Base-by-base conservation (phyloP, 2,329 filamentous ascomycete species). In the Beauveria sp. region DNA sequence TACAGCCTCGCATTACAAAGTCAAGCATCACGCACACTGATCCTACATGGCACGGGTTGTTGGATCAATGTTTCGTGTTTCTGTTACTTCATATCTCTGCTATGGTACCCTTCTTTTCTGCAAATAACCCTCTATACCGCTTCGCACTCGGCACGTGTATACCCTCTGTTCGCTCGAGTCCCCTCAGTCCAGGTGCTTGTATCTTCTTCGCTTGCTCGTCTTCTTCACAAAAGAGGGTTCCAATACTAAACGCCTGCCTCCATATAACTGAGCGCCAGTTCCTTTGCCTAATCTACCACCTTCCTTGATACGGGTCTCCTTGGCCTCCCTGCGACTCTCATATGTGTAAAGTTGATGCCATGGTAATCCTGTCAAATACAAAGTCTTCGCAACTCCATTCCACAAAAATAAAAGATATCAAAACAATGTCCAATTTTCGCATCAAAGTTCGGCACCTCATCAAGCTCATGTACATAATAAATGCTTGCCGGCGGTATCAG, bases 1-100 rank as follows among this genome's bases (percentile, higher is more conserved):
- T 2, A 14, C 14, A 20, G 8, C 26, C 41, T 34, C 26, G 5
- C 54, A 46, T 47, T 37, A 46, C n/a, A 5, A 1, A 59, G 14
- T 14, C 47, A 37, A 46, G 5, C 26, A 24, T 37, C 28, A n/a
- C 14, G 2, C n/a, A 16, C 2, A 18, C 7, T 34, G 48, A 37
- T 34, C 18, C 20, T 20, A 12, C 41, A 37, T 5, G 22, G 28
- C 16, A n/a, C 28, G 34, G 34, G 16, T 16, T 37, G 48, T 55
- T 54, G 44, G 54, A 61, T 61, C 60, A 58, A 61, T 61, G 47
- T 61, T 58, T 58, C 60, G 51, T 61, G 60, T 61, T 61, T 54
- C 48, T 61, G 54, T 24, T 61, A 20, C 59, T 61, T 61, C 46
- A 48, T 61, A 61, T 61, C 20, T 57, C 60, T 61, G 48, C 37